These are phyloP conservation scores for Lathyrus aphaca DNA, from an alignment of 306 rosid genomes.

Conservation along the genomic window DNA sequence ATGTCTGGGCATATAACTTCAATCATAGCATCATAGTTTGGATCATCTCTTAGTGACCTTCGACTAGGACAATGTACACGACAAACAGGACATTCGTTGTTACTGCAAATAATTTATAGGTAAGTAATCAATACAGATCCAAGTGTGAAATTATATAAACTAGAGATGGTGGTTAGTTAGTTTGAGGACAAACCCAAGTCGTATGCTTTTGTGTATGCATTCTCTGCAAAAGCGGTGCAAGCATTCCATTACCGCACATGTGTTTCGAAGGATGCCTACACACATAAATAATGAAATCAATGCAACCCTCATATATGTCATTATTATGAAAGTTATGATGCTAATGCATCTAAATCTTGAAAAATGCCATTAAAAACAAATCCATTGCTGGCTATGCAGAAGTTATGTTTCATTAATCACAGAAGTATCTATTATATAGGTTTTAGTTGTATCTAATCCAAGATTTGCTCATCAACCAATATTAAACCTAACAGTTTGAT, in stretches of 20 bases:
- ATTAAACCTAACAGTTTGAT: too few relatives aligned
- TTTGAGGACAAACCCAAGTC: slow-evolving; percentile 57
- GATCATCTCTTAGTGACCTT: slow-evolving; percentile 71
- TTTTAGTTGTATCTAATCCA: too few relatives aligned
- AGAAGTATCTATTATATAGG: too few relatives aligned
- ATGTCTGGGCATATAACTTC: slow-evolving; percentile 67
- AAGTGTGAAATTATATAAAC: too few relatives aligned
- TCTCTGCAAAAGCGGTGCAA: slow-evolving; percentile 85
- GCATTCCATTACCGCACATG: slow-evolving; percentile 80
- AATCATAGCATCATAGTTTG: slow-evolving; percentile 53
- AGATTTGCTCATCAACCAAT: too few relatives aligned
- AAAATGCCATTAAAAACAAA: too few relatives aligned
- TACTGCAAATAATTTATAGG: slow-evolving; percentile 39
- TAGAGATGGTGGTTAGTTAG: neutral
- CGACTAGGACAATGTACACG: slow-evolving; percentile 82
- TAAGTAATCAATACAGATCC: slow-evolving; percentile 20
- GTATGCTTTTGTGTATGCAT: slow-evolving; percentile 85
- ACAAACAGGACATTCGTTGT: slow-evolving; percentile 84
- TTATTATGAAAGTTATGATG: too few relatives aligned
- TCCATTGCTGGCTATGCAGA: too few relatives aligned
- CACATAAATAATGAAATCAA: slow-evolving; percentile 29
- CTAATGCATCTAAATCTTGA: too few relatives aligned
- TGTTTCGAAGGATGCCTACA: slow-evolving; percentile 75
- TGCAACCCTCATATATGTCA: too few relatives aligned
- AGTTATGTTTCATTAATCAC: too few relatives aligned